These are phyloP conservation scores for Cryptococcus floricola DNA, from an alignment of 1,284 basidiomycete genomes.

Conservation along the genomic window DNA sequence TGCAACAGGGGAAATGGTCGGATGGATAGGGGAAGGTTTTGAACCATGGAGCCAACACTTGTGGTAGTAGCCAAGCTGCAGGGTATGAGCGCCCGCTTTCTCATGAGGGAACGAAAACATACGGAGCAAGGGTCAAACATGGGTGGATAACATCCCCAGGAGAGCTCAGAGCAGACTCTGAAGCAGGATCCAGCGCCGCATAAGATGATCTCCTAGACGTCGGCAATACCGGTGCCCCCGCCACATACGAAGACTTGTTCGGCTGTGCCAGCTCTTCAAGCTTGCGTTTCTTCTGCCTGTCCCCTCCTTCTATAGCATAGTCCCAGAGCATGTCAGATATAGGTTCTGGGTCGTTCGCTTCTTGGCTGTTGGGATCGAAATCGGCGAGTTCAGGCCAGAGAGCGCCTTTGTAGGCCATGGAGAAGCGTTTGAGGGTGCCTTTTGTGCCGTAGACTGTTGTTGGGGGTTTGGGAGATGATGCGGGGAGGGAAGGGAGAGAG, in stretches of 20 bases:
- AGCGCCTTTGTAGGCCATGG: slow-evolving; percentile 40
- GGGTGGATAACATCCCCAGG: background rate
- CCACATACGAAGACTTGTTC: background rate
- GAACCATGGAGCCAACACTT: slow-evolving; percentile 16
- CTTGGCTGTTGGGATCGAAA: background rate
- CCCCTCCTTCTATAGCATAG: slow-evolving; percentile 4
- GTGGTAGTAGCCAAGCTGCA: slow-evolving; percentile 12
- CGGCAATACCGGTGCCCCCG: too few species aligned
- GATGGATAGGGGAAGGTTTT: slow-evolving; percentile 36
- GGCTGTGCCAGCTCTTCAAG: background rate
- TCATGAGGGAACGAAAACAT: background rate
- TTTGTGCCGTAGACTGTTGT: slow-evolving; percentile 37
- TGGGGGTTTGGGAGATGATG: too few species aligned
- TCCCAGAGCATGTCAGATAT: slow-evolving; percentile 26
- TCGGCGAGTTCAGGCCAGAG: slow-evolving; percentile 47
- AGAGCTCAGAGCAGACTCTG: background rate
- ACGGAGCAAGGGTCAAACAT: slow-evolving; percentile 5
- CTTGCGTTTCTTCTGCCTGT: slow-evolving; percentile 1
- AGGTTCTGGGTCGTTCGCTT: too few species aligned
- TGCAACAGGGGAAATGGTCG: slow-evolving; percentile 41
- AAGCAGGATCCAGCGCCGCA: too few species aligned
- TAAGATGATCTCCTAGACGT: too few species aligned
- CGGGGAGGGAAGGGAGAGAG: slow-evolving; percentile 9
- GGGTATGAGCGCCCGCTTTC: background rate
- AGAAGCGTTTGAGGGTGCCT: slow-evolving; percentile 35